These are phyloP conservation scores for Lotus japonicus DNA, from an alignment of 306 rosid genomes.

Conservation along the genomic window DNA sequence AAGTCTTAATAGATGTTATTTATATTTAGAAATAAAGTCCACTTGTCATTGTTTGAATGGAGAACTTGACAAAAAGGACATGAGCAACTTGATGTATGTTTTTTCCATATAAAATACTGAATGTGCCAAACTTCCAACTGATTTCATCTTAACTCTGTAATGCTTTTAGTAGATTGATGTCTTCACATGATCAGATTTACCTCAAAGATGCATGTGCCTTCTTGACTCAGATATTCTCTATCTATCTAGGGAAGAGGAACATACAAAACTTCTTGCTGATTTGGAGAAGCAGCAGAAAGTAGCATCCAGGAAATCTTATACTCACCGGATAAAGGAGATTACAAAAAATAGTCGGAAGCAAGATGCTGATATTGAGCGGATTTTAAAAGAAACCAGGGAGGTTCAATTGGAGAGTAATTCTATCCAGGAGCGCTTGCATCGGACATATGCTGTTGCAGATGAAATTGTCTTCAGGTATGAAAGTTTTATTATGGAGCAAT, in stretches of 20 bases:
- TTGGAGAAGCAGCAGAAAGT: constrained; percentile 32
- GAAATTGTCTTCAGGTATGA: constrained; percentile 80
- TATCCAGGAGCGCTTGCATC: constrained; percentile 79
- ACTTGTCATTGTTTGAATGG: too few species aligned
- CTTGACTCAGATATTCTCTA: constrained; percentile 11
- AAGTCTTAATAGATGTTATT: too few species aligned
- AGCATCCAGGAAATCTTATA: constrained; percentile 65
- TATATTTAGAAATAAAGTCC: too few species aligned
- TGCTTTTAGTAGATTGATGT: background rate
- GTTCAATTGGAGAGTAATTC: constrained; percentile 84
- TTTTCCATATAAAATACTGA: too few species aligned
- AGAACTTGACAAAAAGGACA: too few species aligned
- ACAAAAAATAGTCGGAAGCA: constrained; percentile 80
- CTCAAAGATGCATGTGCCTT: background rate
- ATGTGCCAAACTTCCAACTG: background rate
- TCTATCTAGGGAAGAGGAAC: constrained; percentile 35
- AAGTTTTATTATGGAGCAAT: background rate
- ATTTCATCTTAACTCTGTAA: background rate
- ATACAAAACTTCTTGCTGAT: constrained; percentile 29
- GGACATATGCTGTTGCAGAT: constrained; percentile 71
- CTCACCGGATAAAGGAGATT: constrained; percentile 69
- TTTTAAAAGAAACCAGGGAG: constrained; percentile 79
- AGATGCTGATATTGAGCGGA: constrained; percentile 72
- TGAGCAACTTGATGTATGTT: too few species aligned
- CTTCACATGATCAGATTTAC: background rate